Evolutionary conservation across 2,329 filamentous ascomycete species (phyloP).

Genomic region (Pseudocercospora eumusae): DNA sequence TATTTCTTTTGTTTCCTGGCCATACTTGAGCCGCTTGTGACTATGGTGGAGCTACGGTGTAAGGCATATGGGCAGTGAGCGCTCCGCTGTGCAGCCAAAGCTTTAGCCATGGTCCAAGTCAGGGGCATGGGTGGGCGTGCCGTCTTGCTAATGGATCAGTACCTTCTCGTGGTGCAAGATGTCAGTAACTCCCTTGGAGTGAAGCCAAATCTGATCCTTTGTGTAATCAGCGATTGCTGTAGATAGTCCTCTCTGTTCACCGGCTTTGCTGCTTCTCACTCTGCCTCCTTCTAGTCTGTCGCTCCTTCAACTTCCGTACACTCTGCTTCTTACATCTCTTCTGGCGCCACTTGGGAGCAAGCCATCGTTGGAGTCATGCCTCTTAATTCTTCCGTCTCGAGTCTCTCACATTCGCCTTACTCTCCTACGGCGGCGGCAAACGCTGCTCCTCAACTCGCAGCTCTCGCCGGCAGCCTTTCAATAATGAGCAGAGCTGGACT

Average conservation of each 20-base stretch:
- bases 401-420: too few species aligned
- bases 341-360: not conserved
- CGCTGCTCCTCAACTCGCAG: too few species aligned
- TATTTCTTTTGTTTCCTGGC: not conserved
- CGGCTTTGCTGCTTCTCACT: not conserved
- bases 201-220: conserved; percentile 4
- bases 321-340: not conserved
- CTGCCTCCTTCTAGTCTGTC: not conserved
- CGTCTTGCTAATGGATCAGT: not conserved
- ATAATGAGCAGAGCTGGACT: too few species aligned
- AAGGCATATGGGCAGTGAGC: not conserved
- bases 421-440: too few species aligned
- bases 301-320: not conserved
- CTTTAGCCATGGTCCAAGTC: not conserved
- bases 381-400: too few species aligned
- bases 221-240: not conserved
- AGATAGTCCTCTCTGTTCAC: not conserved
- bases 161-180: conserved; percentile 2
- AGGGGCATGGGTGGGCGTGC: not conserved
- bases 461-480: too few species aligned
- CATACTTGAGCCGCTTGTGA: not conserved
- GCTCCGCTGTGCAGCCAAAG: not conserved
- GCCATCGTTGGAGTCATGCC: not conserved
- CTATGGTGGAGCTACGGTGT: not conserved
- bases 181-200: conserved; percentile 1